Evolutionary conservation across 257 asterid species (phyloP), one percentile per base, ranked within the genome.

Genomic region (Jacaranda copaia): DNA sequence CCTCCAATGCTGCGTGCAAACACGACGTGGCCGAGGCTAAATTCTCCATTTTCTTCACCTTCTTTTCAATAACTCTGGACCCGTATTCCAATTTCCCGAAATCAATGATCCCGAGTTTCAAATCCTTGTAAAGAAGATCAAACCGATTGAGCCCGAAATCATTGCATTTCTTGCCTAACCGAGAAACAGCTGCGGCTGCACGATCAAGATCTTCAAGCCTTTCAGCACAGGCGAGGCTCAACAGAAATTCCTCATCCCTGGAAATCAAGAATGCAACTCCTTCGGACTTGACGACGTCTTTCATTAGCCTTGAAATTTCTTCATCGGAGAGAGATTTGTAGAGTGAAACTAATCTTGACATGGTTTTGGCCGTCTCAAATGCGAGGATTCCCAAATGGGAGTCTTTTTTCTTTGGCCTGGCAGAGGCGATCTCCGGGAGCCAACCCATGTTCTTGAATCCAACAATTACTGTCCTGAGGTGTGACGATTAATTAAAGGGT

Each of bases 141-240:
- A 92, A 93, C 3, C 85, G 73, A 32, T 76, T 88, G 39, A 92
- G 83, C n/a, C 88, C 90, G 7, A 80, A 73, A 68, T 86, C 94
- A 12, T 15, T 65, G 79, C 96, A 94, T 73, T 85, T 89, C 75
- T 85, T 87, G 39, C 96, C 94, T 8, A 92, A 62, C 8, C 97
- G 81, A 11, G 96, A 74, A 19, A 92, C 97, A 1, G 81, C 84
- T 0, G 76, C 67, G 0, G 94, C 93, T 0, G 86, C 87, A 18
- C 89, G 89, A 63, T 92, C 96, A 46, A 94, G 97, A 75, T 92
- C 97, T 11, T 90, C 97, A 11, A 92, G 85, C 82, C 85, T 77
- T 78, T 94, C 98, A 0, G 92, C 89, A 71, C 91, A 87, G 2
- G 96, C 97, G 5, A 94, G 89, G 88, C 93, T 78, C 40, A 88